Evolutionary conservation across 306 rosid genomes (phyloP).

Genomic region (Cucumis sativus): DNA sequence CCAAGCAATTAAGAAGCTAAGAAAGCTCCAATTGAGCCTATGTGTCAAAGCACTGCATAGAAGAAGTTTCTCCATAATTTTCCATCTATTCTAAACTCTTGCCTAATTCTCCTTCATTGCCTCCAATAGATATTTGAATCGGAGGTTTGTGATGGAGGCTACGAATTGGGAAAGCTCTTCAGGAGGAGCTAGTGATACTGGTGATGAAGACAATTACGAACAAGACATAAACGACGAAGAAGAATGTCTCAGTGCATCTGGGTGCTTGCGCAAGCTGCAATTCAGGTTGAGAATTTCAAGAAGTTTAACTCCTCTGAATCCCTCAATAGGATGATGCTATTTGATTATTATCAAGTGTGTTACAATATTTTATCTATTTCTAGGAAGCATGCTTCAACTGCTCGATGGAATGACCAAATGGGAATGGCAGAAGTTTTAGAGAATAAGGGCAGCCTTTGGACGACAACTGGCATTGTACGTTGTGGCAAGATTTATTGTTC

Average conservation of each 20-base stretch:
- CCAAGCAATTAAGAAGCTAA: no score
- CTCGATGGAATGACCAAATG: slow-evolving; percentile 46
- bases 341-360: neutral
- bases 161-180: slow-evolving; percentile 16
- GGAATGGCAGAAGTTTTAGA: slow-evolving; percentile 57
- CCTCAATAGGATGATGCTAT: neutral
- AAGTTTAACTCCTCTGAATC: neutral
- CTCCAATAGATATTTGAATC: neutral
- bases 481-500: slow-evolving; percentile 45
- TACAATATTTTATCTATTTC: neutral
- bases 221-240: slow-evolving; percentile 31
- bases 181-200: slow-evolving; percentile 12
- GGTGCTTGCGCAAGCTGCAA: slow-evolving; percentile 38
- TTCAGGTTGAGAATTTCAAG: slow-evolving; percentile 29
- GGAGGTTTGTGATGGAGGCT: slow-evolving; percentile 22
- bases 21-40: no score
- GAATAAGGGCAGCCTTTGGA: slow-evolving; percentile 57
- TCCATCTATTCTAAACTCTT: no score
- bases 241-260: slow-evolving; percentile 23
- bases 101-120: no score
- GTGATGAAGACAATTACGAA: slow-evolving; percentile 18
- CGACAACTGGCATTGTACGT: slow-evolving; percentile 54
- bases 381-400: slow-evolving; percentile 39
- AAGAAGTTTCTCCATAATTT: no score
- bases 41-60: no score